Evolutionary conservation across 2,329 filamentous ascomycete species (phyloP), one percentile per base, ranked within the genome.

Genomic region (Alternaria viburni): DNA sequence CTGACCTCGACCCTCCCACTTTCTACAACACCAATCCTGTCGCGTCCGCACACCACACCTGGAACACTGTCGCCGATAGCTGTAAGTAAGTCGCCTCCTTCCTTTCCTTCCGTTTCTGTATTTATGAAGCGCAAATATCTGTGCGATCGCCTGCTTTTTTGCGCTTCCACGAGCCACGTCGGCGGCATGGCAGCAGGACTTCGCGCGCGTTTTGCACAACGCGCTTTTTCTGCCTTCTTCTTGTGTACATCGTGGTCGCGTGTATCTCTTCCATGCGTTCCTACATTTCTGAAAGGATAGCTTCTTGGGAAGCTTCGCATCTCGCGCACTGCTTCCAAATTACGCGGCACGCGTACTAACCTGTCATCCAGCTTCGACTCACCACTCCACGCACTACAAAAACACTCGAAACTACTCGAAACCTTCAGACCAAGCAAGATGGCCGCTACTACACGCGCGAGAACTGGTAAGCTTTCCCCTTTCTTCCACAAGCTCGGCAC

Each of bases 381-480:
- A 52, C 17, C 36, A 30, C 45, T 36, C 23, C 49, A 45, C 55
- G 43, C 51, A 59, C 36, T 46, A 52, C 44, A 56, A 4, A 54
- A 44, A 12, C 25, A 28, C 23, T 32, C 7, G 21, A 36, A 21
- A 52, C 19, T 25, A 52, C 30, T n/a, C 13, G 15, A 36, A 28
- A 19, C n/a, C 23, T 41, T 21, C 10, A 25, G 17, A 30, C 41
- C 5, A n/a, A 55, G 8, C 21, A 56, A 60, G 4, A 51, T 75
- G 74, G 64, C 67, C 46, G 69, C 70, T 32, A 71, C 67, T 45
- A 77, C 73, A 7, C 73, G 74, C 75, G 86, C 85, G 26, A 58
- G 63, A 28, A 68, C 66, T 32, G 66, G 66, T 62, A 59, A 13
- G 58, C 58, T 19, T 57, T n/a, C 26, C 28, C 49, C 49, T 3